Evolutionary conservation across 2,329 filamentous ascomycete genomes (phyloP), one percentile per base, ranked within the genome.

Genomic region (Stachybotrys chlorohalonatus): DNA sequence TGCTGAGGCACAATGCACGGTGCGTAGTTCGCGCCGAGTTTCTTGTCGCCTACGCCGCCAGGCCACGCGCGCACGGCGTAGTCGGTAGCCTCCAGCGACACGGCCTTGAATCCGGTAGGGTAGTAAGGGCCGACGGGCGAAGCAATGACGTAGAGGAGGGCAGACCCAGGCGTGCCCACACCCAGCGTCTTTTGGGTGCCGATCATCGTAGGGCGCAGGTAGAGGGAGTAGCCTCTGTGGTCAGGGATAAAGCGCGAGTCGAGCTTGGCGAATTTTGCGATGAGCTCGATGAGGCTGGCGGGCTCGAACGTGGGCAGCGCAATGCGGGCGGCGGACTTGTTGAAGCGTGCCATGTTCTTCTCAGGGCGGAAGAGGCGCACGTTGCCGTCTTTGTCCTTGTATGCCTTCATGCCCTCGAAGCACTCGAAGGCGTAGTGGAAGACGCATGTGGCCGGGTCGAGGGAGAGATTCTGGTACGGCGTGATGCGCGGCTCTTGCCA

Each of bases 371-470:
- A 99, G 54, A 99, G 79, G 54, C 93, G 86, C 62, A 96, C 83
- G 56, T 85, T 76, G 63, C 90, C 90, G 48, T 83, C 69, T 65
- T 81, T 83, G 75, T 95, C 90, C 73, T 93, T 95, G 81, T 99
- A 99, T 57, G 94, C 94, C 79, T 99, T 99, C 91, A 97, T 96
- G 63, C 94, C 94, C 78, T 99, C 94, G 73, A 99, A 99, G 71
- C 89, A 94, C 73, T 95, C 90, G 68, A 97, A 97, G 51, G 90
- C 94, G 74, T 99, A 99, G 81, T 99, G 94, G 75, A 99, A 93
- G 59, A 97, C 94, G 75, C 92, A 97, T 39, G 90, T 94, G 48
- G 94, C 90, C 31, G 94, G 94, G 72, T 97, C 94, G 64, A 99
- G 87, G 49, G 89, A 93, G 63, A 99, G 89, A 75, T 96, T 96